Evolutionary conservation across 2,329 filamentous ascomycete genomes (phyloP).

Genomic region (Botrytis cinerea): DNA sequence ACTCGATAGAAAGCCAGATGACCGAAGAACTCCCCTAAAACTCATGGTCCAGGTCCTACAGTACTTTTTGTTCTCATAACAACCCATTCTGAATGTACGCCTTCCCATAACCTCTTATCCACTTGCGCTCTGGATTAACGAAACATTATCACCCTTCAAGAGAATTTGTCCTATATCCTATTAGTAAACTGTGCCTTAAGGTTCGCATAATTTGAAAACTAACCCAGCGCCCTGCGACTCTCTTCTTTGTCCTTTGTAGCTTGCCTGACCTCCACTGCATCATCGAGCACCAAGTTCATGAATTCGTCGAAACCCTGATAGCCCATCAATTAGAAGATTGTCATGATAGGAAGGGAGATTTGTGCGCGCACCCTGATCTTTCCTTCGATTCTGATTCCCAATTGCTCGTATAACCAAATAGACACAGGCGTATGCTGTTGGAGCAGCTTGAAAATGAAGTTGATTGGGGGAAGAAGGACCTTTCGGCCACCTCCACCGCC

Average conservation of each 20-base stretch:
- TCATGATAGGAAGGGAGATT: neutral
- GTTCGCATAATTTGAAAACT: constrained; percentile 43
- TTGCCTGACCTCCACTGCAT: constrained; percentile 88
- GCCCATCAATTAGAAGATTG: constrained; percentile 30
- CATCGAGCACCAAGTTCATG: constrained; percentile 97
- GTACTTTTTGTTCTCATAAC: constrained; percentile 32
- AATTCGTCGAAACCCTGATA: constrained; percentile 94
- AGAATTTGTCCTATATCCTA: constrained; percentile 58
- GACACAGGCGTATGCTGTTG: constrained; percentile 76
- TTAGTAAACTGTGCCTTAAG: constrained; percentile 27
- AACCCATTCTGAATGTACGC: constrained; percentile 33
- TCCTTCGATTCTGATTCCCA: constrained; percentile 90
- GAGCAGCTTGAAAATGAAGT: constrained; percentile 92
- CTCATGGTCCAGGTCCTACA: constrained; percentile 21
- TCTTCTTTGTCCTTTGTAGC: constrained; percentile 81
- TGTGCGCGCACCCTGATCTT: constrained; percentile 78
- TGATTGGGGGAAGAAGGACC: constrained; percentile 75
- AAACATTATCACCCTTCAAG: constrained; percentile 68
- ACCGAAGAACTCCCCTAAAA: constrained; percentile 26
- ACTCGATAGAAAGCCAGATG: constrained; percentile 19
- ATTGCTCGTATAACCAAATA: constrained; percentile 97
- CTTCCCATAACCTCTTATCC: constrained; percentile 34
- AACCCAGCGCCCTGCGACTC: constrained; percentile 77
- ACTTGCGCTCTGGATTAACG: constrained; percentile 55
- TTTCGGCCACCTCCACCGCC: constrained; percentile 53